A percentile compares a stretch with the other conserved stretches of the same genome.
phyloP scores from a whole-genome alignment of 2,329 filamentous ascomycete genomes.

The Phoma sp. region DNA sequence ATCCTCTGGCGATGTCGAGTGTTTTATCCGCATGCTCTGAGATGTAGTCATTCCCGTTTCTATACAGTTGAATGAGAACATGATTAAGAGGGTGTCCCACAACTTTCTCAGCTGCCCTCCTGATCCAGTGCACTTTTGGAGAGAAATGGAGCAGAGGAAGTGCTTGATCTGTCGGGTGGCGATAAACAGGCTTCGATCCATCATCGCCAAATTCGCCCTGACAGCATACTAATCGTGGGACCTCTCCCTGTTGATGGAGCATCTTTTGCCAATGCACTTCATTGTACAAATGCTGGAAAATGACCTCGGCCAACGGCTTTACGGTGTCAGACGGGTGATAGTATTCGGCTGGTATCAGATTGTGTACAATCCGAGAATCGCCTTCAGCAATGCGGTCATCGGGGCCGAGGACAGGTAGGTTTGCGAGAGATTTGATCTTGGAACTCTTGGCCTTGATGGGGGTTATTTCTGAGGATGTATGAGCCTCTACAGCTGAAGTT shows the following conservation, averaged over 20 bases:
- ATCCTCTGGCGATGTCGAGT: constrained; percentile 80
- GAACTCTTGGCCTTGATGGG: constrained; percentile 21
- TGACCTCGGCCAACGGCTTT: constrained; percentile 57
- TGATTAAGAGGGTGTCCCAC: constrained; percentile 88
- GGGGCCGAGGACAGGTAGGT: constrained; percentile 51
- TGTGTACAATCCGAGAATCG: constrained; percentile 75
- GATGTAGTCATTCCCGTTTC: constrained; percentile 87
- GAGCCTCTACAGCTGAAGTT: not conserved
- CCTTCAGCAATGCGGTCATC: constrained; percentile 73
- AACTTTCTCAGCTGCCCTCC: constrained; percentile 69
- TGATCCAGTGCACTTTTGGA: constrained; percentile 71
- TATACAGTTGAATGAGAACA: constrained; percentile 89
- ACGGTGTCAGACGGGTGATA: constrained; percentile 34
- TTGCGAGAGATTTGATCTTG: constrained; percentile 49
- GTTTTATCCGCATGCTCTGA: constrained; percentile 98
- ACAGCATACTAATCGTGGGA: constrained; percentile 88
- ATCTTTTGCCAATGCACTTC: constrained; percentile 91
- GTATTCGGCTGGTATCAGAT: constrained; percentile 64
- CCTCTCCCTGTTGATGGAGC: constrained; percentile 89
- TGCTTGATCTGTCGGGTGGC: constrained; percentile 89
- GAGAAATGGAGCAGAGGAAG: constrained; percentile 79
- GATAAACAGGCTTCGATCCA: constrained; percentile 85
- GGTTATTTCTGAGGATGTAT: not conserved
- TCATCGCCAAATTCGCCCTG: constrained; percentile 74
- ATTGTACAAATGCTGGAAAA: constrained; percentile 72